phyloP scores from a whole-genome alignment of 2,329 filamentous ascomycete genomes.

The Trichophyton equinum region DNA sequence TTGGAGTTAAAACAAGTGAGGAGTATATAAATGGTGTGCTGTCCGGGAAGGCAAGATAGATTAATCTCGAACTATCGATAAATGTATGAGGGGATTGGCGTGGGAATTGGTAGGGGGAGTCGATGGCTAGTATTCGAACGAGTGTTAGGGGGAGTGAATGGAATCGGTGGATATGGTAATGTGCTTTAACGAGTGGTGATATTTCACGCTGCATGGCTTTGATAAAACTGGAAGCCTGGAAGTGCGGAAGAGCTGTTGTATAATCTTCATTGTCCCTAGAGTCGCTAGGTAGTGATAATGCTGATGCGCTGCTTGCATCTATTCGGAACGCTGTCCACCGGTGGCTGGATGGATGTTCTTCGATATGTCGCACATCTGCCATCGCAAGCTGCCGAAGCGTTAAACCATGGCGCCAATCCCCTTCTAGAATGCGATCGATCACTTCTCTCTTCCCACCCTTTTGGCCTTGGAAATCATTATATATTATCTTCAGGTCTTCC shows the following conservation, averaged over 20 bases:
- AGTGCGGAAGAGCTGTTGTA: constrained; percentile 46
- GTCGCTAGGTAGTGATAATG: constrained; percentile 12
- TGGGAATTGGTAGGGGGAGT: constrained; percentile 61
- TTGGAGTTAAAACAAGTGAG: constrained; percentile 35
- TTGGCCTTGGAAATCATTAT: constrained; percentile 45
- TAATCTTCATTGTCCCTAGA: constrained; percentile 21
- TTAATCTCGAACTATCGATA: constrained; percentile 54
- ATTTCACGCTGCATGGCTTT: constrained; percentile 62
- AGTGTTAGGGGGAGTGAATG: constrained; percentile 52
- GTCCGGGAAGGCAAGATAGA: constrained; percentile 74
- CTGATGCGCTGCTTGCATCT: constrained; percentile 4
- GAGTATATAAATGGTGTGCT: constrained; percentile 64
- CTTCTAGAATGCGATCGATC: constrained; percentile 44
- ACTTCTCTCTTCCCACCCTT: constrained; percentile 43
- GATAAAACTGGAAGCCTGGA: constrained; percentile 70
- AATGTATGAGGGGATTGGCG: constrained; percentile 26
- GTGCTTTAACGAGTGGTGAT: constrained; percentile 66
- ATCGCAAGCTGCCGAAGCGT: constrained; percentile 44
- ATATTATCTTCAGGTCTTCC: constrained; percentile 54
- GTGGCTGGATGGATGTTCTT: constrained; percentile 40
- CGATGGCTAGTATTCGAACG: constrained; percentile 65
- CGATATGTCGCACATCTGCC: constrained; percentile 41
- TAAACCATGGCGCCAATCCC: constrained; percentile 45
- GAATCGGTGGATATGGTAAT: constrained; percentile 68
- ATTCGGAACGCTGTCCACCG: constrained; percentile 45